Evolutionary conservation across 768 basidiomycete genomes (phyloP), one percentile per base, ranked within the genome.

Genomic region (Tylopilus vinaceipallidus): DNA sequence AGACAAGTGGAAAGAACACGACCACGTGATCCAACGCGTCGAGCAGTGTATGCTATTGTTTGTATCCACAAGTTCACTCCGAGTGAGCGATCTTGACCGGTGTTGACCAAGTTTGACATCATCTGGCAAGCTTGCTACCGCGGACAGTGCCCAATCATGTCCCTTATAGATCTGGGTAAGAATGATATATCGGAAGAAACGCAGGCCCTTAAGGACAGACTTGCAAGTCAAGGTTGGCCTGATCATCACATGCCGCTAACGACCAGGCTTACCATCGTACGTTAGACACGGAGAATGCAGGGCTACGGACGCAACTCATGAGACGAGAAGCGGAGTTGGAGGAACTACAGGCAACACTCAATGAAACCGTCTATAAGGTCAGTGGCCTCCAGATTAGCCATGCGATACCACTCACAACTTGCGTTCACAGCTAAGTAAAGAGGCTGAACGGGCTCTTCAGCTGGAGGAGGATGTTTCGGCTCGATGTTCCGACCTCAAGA

Each of bases 401-500:
- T 44, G 43, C 35, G 34, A 45, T 39, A 27, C 24, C 23, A 11
- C 26, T 5, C 22, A 41, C 57, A 45, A 61, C n/a, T n/a, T 39
- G 42, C 46, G 33, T 38, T 47, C 45, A 41, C 52, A 88, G 86
- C 69, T 88, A 42, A 74, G 74, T 37, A 63, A 66, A 47, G 85
- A 88, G 68, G 73, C 80, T 6, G 72, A 77, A 52, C 81, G 80
- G 24, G 78, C 73, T 14, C 62, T 84, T 37, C 68, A 71, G 44
- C 73, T 88, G 20, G 84, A 88, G 59, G 62, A 68, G 1, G 74
- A 78, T 26, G 70, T 81, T 19, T 66, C 65, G 8, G 71, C 72
- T 59, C 75, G 72, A 32, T 73, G 74, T n/a, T 75, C 81, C 37
- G 82, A 83, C 20, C 71, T 86, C 26, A 76, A 74, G 35, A 78